phyloP scores from a whole-genome alignment of 2,329 filamentous ascomycete genomes.

The Alternaria dauci region DNA sequence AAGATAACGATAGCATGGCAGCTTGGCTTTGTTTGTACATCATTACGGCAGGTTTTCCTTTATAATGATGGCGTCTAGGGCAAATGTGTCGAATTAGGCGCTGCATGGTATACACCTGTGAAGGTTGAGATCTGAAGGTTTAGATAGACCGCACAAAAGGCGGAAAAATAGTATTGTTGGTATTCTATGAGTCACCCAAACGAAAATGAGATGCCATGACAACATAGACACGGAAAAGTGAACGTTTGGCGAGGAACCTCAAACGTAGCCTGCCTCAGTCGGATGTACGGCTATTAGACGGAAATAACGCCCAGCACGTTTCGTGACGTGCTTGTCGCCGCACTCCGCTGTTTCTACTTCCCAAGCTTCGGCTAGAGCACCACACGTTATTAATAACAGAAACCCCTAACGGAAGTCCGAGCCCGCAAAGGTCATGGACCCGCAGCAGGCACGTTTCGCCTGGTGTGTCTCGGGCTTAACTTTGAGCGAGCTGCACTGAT shows the following conservation, averaged over 20 bases:
- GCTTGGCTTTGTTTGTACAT: slow-evolving; percentile 32
- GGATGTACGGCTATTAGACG: slow-evolving; percentile 5
- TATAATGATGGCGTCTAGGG: slow-evolving; percentile 15
- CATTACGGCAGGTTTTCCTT: slow-evolving; percentile 22
- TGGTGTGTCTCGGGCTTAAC: neutral
- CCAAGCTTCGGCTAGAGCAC: slow-evolving; percentile 9
- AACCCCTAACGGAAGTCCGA: neutral
- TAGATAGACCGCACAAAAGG: slow-evolving; percentile 24
- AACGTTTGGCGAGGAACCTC: neutral
- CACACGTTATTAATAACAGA: neutral
- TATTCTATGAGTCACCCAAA: neutral
- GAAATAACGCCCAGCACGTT: slow-evolving; percentile 10
- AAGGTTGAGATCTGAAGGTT: neutral
- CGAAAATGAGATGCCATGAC: neutral
- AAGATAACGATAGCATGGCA: slow-evolving; percentile 36
- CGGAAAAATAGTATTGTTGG: slow-evolving; percentile 19
- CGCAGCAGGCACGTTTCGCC: slow-evolving; percentile 1
- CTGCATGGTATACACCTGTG: slow-evolving; percentile 1
- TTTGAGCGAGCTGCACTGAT: neutral
- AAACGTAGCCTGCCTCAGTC: neutral
- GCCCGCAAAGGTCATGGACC: neutral
- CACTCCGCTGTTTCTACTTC: slow-evolving; percentile 10
- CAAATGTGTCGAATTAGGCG: slow-evolving; percentile 2
- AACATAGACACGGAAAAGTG: neutral
- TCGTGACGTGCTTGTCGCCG: slow-evolving; percentile 19